Percentiles rank a stretch among this genome's conserved stretches.
These are phyloP conservation scores for Ogataea angusta DNA, from an alignment of 805 yeast species.

Conservation along the genomic window DNA sequence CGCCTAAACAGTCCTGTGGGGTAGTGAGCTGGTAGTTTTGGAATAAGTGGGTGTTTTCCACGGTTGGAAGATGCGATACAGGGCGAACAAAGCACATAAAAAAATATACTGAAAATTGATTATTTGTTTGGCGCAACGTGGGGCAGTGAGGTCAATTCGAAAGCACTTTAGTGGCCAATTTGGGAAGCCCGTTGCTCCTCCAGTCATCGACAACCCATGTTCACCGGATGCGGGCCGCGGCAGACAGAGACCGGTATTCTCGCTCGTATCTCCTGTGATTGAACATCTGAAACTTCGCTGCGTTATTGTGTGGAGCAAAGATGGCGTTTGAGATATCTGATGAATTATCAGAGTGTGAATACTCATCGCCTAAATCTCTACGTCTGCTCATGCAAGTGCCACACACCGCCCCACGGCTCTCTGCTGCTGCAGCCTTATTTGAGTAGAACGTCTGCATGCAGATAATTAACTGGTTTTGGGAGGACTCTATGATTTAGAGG, in stretches of 20 bases:
- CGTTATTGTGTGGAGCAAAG: neutral
- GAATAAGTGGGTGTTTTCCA: conserved; percentile 30
- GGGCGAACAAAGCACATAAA: conserved; percentile 13
- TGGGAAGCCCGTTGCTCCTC: no score
- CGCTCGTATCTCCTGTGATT: neutral
- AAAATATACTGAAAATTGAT: neutral
- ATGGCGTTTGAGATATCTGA: neutral
- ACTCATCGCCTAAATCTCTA: no score
- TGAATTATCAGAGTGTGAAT: neutral
- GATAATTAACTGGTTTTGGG: conserved; percentile 5
- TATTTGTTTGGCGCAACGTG: neutral
- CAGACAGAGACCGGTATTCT: conserved; percentile 1
- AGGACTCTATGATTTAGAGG: conserved; percentile 1
- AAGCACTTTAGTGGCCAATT: no score
- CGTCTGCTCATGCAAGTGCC: no score
- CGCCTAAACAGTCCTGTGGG: conserved; percentile 23
- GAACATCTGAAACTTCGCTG: conserved; percentile 2
- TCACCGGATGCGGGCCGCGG: neutral
- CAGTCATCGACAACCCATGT: no score
- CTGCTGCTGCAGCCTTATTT: conserved; percentile 1
- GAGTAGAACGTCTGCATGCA: conserved; percentile 4
- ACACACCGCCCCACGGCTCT: no score
- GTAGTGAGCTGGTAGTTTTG: conserved; percentile 22
- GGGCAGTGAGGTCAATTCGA: neutral
- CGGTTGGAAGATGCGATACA: conserved; percentile 26